A percentile compares a stretch with the other conserved stretches of the same genome.
These are phyloP conservation scores for Herpetomonas samuelpessoai DNA, from an alignment of 208 protist species.

Conservation along the genomic window DNA sequence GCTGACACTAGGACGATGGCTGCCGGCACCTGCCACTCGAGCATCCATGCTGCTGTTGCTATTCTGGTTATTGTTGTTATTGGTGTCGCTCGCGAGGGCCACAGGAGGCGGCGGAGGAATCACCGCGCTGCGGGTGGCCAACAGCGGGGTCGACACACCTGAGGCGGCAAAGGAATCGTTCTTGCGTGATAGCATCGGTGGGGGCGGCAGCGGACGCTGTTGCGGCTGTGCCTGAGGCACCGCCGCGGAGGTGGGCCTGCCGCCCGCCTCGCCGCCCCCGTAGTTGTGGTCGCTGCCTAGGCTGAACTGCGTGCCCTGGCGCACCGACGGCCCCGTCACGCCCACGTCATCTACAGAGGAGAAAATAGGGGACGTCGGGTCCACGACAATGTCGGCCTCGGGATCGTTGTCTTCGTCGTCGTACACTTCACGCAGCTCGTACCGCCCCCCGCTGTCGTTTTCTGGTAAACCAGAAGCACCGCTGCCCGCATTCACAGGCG, in stretches of 20 bases:
- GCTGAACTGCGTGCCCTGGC: slow-evolving; percentile 4
- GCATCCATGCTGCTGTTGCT: not conserved
- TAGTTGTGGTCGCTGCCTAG: slow-evolving; percentile 7
- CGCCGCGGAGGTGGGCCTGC: not conserved
- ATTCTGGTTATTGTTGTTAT: not conserved
- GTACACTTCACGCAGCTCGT: slow-evolving; percentile 28
- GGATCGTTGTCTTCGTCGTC: slow-evolving; percentile 21
- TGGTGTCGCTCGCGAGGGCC: slow-evolving; percentile 3
- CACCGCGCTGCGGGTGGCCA: slow-evolving; percentile 9
- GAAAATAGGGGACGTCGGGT: not conserved
- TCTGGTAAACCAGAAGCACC: too few species aligned
- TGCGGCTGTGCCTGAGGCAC: slow-evolving; percentile 1
- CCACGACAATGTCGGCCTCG: slow-evolving; percentile 4
- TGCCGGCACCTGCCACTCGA: not conserved
- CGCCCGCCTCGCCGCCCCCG: slow-evolving; percentile 1
- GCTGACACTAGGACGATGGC: not conserved
- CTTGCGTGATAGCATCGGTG: not conserved
- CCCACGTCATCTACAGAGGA: not conserved
- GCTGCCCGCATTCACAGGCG: too few species aligned
- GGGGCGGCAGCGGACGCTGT: not conserved
- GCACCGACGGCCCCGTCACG: not conserved
- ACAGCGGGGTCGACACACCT: slow-evolving; percentile 21
- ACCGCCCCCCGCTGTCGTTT: slow-evolving; percentile 1
- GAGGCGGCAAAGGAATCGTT: slow-evolving; percentile 3
- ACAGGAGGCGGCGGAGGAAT: slow-evolving; percentile 23